Conservation (phyloP, 202 grass and related monocot genomes). For the Carex sylvatica region DNA sequence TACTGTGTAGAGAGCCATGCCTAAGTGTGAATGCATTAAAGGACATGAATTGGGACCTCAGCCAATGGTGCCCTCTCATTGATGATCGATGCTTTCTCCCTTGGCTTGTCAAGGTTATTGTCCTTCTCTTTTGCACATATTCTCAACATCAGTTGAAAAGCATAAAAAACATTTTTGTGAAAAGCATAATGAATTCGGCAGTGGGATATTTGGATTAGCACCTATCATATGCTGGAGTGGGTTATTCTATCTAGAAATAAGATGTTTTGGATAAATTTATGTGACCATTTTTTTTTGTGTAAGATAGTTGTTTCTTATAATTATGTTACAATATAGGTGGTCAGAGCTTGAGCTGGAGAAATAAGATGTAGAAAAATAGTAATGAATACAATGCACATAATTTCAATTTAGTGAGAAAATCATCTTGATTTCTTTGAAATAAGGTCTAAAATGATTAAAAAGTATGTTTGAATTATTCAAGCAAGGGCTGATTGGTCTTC, state of each 20-base stretch:
- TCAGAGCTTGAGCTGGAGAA: not conserved
- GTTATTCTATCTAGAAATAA: not conserved
- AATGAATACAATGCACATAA: not conserved
- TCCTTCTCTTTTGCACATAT: slow-evolving; percentile 4
- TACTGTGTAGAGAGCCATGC: slow-evolving; percentile 96
- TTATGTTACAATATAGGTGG: not conserved
- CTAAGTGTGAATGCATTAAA: slow-evolving; percentile 96
- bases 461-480: not conserved
- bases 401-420: not conserved
- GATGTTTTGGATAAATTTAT: not conserved
- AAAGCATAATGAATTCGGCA: not conserved
- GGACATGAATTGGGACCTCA: slow-evolving; percentile 99
- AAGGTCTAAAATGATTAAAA: not conserved
- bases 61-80: slow-evolving; percentile 97
- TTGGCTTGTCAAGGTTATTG: slow-evolving; percentile 92
- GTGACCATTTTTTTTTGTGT: slow-evolving; percentile 5
- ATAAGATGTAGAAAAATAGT: not conserved
- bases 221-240: not conserved
- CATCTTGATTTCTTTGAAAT: not conserved
- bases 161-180: not conserved
- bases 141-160: not conserved
- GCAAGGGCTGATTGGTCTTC: not conserved
- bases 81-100: slow-evolving; percentile 93
- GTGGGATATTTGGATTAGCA: not conserved
- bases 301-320: not conserved